Base-by-base conservation (phyloP, 2,329 filamentous ascomycete genomes). In the Aspergillus vadensis region DNA sequence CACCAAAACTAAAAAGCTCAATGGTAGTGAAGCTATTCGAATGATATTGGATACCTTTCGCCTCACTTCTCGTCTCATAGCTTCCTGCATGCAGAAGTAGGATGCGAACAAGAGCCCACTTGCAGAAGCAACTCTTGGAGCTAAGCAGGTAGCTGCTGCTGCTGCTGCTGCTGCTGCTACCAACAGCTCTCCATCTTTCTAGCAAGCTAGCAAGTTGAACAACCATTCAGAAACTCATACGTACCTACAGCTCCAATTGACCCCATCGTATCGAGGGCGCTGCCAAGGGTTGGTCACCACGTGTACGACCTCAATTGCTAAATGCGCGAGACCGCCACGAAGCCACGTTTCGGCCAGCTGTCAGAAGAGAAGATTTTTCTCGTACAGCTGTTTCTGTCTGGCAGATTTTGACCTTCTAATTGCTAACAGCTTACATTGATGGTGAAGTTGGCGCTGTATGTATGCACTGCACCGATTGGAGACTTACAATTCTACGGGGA, bases 311-410 rank as follows among this genome's bases (percentile, higher is more conserved):
- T 44, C 53, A 32, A 50, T 44, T 15, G 27, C 43, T 19, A 44
- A 27, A 8, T 12, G 43, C 21, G 14, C 25, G 43, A 39, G 21
- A 57, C 25, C n/a, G 27, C 17, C 23, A 57, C 25, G 47, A 36
- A 49, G 54, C 54, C 54, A 57, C 54, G 54, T 57, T 57, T 57
- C 43, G 30, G 19, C 54, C 38, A 49, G 27, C 19, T 56, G 41
- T 56, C 41, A 38, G 15, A 21, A 41, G 19, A 27, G n/a, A n/a
- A 27, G n/a, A n/a, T 19, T 19, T 10, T 30, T 44, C 41, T 44
- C 41, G 21, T 44, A 21, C 41, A 44, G 41, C 41, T 19, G 17
- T 17, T 44, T 44, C 41, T 50, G 47, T 14, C n/a, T n/a, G 21
- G 21, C 43, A 25, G 19, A 3, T 19, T 43, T 15, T 36, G 32